Percentiles rank a stretch among this genome's conserved stretches.
These are phyloP conservation scores for Eucalyptus cloeziana DNA, from an alignment of 345 rosid species.

Conservation along the genomic window DNA sequence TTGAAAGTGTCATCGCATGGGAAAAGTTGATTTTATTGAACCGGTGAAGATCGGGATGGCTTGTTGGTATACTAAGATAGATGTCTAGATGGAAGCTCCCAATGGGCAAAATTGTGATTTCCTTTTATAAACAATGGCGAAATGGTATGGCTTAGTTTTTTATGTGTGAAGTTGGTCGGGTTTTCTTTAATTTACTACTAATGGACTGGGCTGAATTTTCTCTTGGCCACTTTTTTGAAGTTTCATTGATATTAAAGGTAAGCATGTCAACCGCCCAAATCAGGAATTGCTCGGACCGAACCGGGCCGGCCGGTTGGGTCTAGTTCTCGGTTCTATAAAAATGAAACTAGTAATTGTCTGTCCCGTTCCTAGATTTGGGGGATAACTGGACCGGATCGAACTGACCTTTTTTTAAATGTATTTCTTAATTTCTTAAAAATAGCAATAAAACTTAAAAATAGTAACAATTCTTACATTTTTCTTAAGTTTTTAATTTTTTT, in stretches of 20 bases:
- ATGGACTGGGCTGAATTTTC: not conserved
- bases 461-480: too few relatives aligned
- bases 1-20: not conserved
- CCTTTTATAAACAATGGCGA: not conserved
- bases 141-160: not conserved
- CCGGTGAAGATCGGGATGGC: not conserved
- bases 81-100: not conserved
- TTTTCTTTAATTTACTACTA: not conserved
- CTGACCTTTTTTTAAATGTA: too few relatives aligned
- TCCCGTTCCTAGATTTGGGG: accelerated
- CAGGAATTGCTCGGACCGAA: accelerated
- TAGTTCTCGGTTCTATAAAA: accelerated
- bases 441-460: too few relatives aligned
- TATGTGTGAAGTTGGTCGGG: not conserved
- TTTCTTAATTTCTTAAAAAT: too few relatives aligned
- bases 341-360: accelerated
- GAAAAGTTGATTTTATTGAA: not conserved
- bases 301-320: accelerated
- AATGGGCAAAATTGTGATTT: not conserved
- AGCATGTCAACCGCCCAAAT: accelerated
- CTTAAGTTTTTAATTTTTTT: too few relatives aligned
- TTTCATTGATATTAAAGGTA: not conserved
- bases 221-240: not conserved
- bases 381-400: accelerated
- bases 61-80: not conserved